Conservation (phyloP, 1,139 yeast species). For the Arxiozyma bovina region DNA sequence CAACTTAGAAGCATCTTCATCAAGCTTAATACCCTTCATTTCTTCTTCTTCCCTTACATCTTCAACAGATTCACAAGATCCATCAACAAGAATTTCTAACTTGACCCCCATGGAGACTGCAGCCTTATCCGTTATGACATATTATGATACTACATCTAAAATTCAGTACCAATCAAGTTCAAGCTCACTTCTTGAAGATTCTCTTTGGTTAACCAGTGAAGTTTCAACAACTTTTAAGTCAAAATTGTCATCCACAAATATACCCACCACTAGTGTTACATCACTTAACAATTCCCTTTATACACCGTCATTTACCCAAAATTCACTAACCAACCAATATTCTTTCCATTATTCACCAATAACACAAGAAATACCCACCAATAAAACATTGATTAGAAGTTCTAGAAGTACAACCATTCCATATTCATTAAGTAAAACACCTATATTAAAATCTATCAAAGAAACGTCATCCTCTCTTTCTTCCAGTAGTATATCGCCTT, state of each 20-base stretch:
- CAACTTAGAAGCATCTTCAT: neutral
- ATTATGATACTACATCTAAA: neutral
- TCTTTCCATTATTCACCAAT: neutral
- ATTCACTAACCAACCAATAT: neutral
- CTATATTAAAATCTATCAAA: neutral
- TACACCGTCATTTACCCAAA: neutral
- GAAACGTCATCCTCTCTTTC: neutral
- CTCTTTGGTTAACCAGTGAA: neutral
- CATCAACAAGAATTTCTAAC: neutral
- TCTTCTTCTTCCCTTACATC: neutral
- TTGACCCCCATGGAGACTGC: neutral
- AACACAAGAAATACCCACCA: neutral
- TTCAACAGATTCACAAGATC: neutral
- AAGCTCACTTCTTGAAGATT: neutral
- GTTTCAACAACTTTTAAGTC: neutral
- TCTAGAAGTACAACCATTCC: neutral
- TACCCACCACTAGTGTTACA: neutral
- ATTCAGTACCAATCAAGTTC: neutral
- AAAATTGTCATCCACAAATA: neutral
- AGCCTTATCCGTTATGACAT: neutral
- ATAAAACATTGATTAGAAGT: neutral
- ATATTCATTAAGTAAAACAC: neutral
- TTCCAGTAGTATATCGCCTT: neutral
- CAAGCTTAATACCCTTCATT: neutral
- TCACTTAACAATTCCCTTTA: neutral